Evolutionary conservation across 2,329 filamentous ascomycete genomes (phyloP), one percentile per base, ranked within the genome.

Genomic region (Chaetomium sp.): DNA sequence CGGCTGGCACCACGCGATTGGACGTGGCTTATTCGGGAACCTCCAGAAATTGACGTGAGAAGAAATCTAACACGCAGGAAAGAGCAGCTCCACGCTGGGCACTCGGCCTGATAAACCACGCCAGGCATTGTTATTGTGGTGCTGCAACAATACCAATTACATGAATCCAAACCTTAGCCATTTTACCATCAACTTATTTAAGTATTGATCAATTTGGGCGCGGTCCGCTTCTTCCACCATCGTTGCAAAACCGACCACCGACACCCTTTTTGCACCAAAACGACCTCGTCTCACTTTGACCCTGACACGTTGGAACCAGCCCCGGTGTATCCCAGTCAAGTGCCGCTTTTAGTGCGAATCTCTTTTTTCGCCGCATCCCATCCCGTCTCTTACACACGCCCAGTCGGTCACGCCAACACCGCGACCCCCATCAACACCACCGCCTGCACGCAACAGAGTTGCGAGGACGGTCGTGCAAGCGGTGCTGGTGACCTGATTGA

Each of bases 11-110:
- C 2, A 11, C 47, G 49, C 41, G 45, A 59, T 58, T 60, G 58
- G 59, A 35, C 52, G 34, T 62, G 60, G 62, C 64, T 64, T 65
- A 65, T 64, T 64, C 56, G 62, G 61, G 57, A 57, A 60, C 59
- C 52, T 57, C 62, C 56, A 61, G 55, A 63, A 65, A 64, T 64
- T 65, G 61, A 60, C 63, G 61, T 62, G 61, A 62, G 59, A 61
- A 65, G 62, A 66, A 66, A 65, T 64, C 64, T 63, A 62, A 63
- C 60, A 60, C 54, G 53, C 49, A 58, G 40, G 53, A 44, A 37
- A 49, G 36, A 19, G 37, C 42, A 35, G 14, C 45, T 49, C n/a
- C 38, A 46, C 47, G 47, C 41, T 6, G 45, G 35, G 11, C 32
- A 44, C 44, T 32, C 34, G 33, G 54, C 40, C 44, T 52, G 49